Evolutionary conservation across 345 rosid species (phyloP).

Genomic region (Noccaea caerulescens): DNA sequence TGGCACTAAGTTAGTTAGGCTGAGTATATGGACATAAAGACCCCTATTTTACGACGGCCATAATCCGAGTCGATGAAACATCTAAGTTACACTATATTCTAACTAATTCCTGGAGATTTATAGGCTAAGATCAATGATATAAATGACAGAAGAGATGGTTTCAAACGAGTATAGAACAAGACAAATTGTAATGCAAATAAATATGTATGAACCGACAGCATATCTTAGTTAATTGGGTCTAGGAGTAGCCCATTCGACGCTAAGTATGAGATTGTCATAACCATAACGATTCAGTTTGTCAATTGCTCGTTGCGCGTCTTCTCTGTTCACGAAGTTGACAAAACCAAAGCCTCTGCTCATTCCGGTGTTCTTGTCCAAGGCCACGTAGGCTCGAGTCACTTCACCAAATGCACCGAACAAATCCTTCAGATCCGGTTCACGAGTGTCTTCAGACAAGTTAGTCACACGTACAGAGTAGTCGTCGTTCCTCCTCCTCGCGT

Average conservation of each 20-base stretch:
- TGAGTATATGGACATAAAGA: too few species aligned
- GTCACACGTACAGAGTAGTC: slow-evolving; percentile 75
- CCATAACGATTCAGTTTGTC: slow-evolving; percentile 77
- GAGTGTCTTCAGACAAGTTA: slow-evolving; percentile 74
- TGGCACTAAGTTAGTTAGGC: too few species aligned
- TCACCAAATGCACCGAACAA: slow-evolving; percentile 71
- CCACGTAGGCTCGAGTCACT: slow-evolving; percentile 69
- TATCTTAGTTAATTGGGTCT: slow-evolving; percentile 51
- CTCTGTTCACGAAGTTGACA: slow-evolving; percentile 71
- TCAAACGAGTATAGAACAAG: neutral
- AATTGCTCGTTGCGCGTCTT: slow-evolving; percentile 78
- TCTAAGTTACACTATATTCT: too few species aligned
- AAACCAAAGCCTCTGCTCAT: slow-evolving; percentile 79
- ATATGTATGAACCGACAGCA: too few species aligned
- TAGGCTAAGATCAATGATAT: too few species aligned
- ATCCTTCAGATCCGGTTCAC: slow-evolving; percentile 68
- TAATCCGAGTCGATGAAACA: too few species aligned
- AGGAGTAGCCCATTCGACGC: slow-evolving; percentile 83
- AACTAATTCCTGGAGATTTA: too few species aligned
- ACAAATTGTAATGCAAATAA: too few species aligned
- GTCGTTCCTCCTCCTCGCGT: slow-evolving; percentile 74
- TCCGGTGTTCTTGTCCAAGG: slow-evolving; percentile 73
- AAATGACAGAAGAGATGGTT: too few species aligned
- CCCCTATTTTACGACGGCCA: too few species aligned
- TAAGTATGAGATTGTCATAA: slow-evolving; percentile 74